Conservation (phyloP, 2,329 filamentous ascomycete species). For the Coniochaeta pulveracea region DNA sequence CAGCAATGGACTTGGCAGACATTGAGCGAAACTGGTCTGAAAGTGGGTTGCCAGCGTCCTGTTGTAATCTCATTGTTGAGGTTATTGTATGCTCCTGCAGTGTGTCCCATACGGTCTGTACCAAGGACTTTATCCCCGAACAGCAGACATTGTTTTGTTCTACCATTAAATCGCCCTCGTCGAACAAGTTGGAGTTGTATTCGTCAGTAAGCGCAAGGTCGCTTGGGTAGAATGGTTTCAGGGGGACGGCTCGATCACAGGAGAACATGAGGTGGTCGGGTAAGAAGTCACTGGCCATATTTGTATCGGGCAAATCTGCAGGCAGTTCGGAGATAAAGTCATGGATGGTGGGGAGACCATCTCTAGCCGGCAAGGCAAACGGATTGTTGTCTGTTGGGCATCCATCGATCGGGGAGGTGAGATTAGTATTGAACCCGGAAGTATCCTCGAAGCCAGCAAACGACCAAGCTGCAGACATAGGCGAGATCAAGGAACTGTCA, state of each 20-base stretch:
- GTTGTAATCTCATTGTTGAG: conserved; percentile 30
- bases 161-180: conserved; percentile 9
- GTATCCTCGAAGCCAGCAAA: too few relatives aligned
- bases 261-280: conserved; percentile 24
- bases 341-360: too few relatives aligned
- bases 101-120: conserved; percentile 31
- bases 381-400: conserved; percentile 18
- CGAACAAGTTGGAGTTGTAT: conserved; percentile 4
- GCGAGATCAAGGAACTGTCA: conserved; percentile 29
- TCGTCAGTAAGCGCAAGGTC: conserved; percentile 25
- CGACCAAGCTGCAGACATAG: conserved; percentile 31
- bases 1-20: conserved; percentile 24
- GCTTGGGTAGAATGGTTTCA: conserved; percentile 21
- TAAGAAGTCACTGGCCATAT: conserved; percentile 16
- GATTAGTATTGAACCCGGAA: conserved; percentile 27
- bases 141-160: conserved; percentile 12
- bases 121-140: conserved; percentile 25
- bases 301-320: conserved; percentile 24
- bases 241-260: conserved; percentile 20
- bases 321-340: conserved; percentile 28
- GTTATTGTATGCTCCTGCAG: conserved; percentile 32
- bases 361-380: conserved; percentile 13
- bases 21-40: conserved; percentile 27
- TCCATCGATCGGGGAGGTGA: conserved; percentile 33
- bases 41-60: conserved; percentile 28